Evolutionary conservation across 495 filamentous ascomycete genomes (phyloP).

Genomic region (Daldinia decipiens): DNA sequence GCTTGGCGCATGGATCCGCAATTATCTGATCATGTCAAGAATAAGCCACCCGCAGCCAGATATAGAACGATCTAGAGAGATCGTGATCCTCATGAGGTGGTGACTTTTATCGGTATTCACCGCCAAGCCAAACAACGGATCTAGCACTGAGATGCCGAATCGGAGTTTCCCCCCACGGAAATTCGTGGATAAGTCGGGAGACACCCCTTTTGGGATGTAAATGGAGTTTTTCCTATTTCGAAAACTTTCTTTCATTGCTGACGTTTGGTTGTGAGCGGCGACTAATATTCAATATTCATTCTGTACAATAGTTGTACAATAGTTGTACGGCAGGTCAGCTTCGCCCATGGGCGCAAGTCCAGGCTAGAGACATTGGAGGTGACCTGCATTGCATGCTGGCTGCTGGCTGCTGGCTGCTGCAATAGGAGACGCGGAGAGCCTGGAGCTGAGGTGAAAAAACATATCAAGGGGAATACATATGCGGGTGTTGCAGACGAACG

Average conservation of each 20-base stretch:
- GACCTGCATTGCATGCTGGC: slow-evolving; percentile 31
- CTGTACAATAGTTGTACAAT: background rate
- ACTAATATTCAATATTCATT: slow-evolving; percentile 20
- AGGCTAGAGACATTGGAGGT: slow-evolving; percentile 25
- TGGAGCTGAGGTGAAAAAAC: slow-evolving; percentile 25
- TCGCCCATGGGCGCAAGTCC: slow-evolving; percentile 17
- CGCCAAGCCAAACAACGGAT: slow-evolving; percentile 22
- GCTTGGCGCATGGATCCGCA: slow-evolving; percentile 43
- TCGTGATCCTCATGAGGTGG: slow-evolving; percentile 28
- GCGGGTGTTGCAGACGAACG: slow-evolving; percentile 20
- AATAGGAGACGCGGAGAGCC: slow-evolving; percentile 23
- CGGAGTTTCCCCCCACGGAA: slow-evolving; percentile 33
- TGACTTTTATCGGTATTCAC: slow-evolving; percentile 39
- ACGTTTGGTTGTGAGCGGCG: slow-evolving; percentile 4
- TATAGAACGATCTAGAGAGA: slow-evolving; percentile 41
- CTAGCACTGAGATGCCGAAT: slow-evolving; percentile 30
- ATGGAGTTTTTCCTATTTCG: slow-evolving; percentile 21
- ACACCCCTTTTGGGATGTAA: slow-evolving; percentile 3
- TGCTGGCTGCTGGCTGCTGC: slow-evolving; percentile 31
- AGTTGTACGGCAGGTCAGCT: slow-evolving; percentile 34
- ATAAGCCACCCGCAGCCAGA: slow-evolving; percentile 37
- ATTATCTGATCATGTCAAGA: slow-evolving; percentile 39
- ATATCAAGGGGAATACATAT: slow-evolving; percentile 9
- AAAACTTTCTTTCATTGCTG: slow-evolving; percentile 16
- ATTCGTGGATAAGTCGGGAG: slow-evolving; percentile 39